These are phyloP conservation scores for Blastomyces parvus DNA, from an alignment of 2,329 filamentous ascomycete species.

Conservation along the genomic window DNA sequence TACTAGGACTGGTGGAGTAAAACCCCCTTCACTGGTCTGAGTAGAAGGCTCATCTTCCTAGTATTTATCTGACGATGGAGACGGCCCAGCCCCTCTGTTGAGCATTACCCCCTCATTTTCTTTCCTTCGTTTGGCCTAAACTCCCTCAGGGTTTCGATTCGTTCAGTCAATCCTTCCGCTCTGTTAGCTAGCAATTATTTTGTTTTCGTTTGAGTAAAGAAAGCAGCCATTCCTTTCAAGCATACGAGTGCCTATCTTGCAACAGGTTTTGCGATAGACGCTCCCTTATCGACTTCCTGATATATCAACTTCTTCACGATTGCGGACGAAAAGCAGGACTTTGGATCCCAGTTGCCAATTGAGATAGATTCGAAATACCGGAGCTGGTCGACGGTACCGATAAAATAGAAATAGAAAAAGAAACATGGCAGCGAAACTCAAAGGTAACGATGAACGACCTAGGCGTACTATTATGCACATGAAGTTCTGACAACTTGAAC, in stretches of 20 bases:
- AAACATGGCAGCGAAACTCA: neutral
- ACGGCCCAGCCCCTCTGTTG: neutral
- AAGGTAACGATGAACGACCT: neutral
- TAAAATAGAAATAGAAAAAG: neutral
- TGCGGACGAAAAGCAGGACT: neutral
- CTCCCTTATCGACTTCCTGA: neutral
- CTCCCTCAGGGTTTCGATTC: neutral
- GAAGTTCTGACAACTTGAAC: neutral
- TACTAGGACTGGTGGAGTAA: neutral
- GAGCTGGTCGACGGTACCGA: constrained; percentile 4
- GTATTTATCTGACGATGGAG: neutral
- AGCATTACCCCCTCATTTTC: neutral
- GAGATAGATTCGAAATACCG: neutral
- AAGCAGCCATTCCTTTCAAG: neutral
- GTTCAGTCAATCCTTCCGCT: neutral
- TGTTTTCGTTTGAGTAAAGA: constrained; percentile 3
- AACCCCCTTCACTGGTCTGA: neutral
- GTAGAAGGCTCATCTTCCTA: neutral
- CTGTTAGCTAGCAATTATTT: neutral
- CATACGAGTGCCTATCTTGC: constrained; percentile 1
- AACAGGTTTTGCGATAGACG: constrained; percentile 6
- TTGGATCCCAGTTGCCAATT: neutral
- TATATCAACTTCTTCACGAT: neutral
- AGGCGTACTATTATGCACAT: neutral
- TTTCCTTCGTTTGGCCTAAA: neutral